These are phyloP conservation scores for Pseudomassariella vexata DNA, from an alignment of 2,329 filamentous ascomycete species.

Conservation along the genomic window DNA sequence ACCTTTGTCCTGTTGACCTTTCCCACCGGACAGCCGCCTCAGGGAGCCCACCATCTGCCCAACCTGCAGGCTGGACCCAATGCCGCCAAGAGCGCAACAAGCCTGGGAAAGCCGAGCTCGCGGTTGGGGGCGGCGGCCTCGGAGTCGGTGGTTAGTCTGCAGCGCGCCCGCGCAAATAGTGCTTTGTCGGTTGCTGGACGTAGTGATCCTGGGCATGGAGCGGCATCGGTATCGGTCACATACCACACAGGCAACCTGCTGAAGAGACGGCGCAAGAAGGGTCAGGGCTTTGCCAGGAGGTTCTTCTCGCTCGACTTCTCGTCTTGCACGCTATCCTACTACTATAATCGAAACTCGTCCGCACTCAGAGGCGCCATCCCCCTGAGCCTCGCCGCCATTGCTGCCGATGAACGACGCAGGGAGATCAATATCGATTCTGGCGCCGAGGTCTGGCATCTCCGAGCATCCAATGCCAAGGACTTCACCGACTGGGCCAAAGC, in stretches of 20 bases:
- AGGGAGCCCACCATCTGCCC: conserved; percentile 65
- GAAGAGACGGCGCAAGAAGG: conserved; percentile 88
- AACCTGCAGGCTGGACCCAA: conserved; percentile 40
- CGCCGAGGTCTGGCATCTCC: conserved; percentile 93
- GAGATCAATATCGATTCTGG: conserved; percentile 97
- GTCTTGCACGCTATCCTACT: conserved; percentile 92
- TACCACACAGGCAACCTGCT: conserved; percentile 81
- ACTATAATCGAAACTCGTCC: conserved; percentile 88
- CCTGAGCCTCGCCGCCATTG: conserved; percentile 82
- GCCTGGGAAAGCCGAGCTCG: conserved; percentile 44
- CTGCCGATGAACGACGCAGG: conserved; percentile 78
- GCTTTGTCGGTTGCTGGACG: conserved; percentile 45
- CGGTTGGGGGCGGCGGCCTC: conserved; percentile 38
- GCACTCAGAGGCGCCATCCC: conserved; percentile 89
- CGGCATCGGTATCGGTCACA: conserved; percentile 39
- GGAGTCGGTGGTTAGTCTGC: conserved; percentile 56
- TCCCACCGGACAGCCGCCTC: conserved; percentile 73
- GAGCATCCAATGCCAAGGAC: conserved; percentile 74
- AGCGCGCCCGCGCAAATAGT: conserved; percentile 42
- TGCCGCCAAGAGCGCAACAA: conserved; percentile 41
- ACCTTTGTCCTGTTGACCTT: conserved; percentile 95
- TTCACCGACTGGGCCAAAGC: conserved; percentile 85
- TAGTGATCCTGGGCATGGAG: conserved; percentile 41
- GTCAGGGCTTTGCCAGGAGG: conserved; percentile 84
- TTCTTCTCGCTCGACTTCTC: conserved; percentile 97